Base-by-base conservation (phyloP, 106 monocot species). In the Dioscorea zingiberensis region DNA sequence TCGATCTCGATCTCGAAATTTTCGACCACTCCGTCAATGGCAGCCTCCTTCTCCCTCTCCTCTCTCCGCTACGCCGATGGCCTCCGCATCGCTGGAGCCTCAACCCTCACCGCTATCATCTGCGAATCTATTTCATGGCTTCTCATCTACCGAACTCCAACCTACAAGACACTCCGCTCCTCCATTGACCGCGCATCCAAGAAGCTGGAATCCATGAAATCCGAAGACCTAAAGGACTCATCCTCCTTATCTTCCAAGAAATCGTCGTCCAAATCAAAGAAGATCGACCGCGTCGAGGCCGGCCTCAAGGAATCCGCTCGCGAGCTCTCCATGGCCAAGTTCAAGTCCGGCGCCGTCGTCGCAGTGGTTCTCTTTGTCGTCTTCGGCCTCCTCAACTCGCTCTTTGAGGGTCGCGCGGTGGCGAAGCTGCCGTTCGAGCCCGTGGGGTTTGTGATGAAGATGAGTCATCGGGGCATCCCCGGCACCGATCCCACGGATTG, bases 91-190 rank as follows among this genome's bases (percentile, higher is more conserved):
- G 74, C 93, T 0, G 73, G 56, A 1, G 89, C 93, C 84, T 99
- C 98, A 26, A 44, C 80, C 25, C 55, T 18, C 84, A 99, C 98
- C 25, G 98, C 98, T 27, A 27, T 84, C 56, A 84, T 99, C 60
- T 99, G 98, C 82, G 98, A 99, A 68, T 48, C 58, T 55, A 93
- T 99, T 81, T 99, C 98, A 3, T 99, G 93, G 89, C 54, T 93
- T 60, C 84, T 99, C 59, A 99, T 99, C 89, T 99, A 99, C 74
- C 92, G 98, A 55, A 93, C 98, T 44, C 53, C 89, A 65, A 78
- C 82, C 67, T 99, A 99, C 81, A 93, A 92, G 65, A 82, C 84
- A 75, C 98, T 99, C 69, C 84, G 87, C 67, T 82, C 89, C 61
- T 82, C 92, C 74, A 99, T 99, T 70, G 89, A 89, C 71, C 80